These are phyloP conservation scores for Neurospora sp. DNA, from an alignment of 495 filamentous ascomycete genomes.

Conservation along the genomic window DNA sequence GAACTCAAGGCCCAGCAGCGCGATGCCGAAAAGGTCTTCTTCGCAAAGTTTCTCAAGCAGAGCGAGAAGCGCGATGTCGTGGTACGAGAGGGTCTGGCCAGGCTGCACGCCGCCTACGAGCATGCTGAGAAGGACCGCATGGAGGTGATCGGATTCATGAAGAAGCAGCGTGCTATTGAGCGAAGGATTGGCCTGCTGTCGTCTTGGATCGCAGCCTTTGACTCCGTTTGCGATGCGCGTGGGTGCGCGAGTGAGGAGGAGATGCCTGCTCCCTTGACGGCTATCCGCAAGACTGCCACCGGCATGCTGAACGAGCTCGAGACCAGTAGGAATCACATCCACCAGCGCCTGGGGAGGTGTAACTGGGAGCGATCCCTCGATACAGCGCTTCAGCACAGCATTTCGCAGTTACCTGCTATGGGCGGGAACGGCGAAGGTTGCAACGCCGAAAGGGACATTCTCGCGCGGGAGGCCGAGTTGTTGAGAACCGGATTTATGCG, in stretches of 20 bases:
- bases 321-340: conserved; percentile 77
- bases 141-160: conserved; percentile 70
- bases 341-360: conserved; percentile 64
- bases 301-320: conserved; percentile 84
- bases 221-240: conserved; percentile 61
- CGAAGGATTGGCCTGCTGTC: conserved; percentile 73
- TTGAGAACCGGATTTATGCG: conserved; percentile 74
- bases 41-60: conserved; percentile 82
- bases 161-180: conserved; percentile 75
- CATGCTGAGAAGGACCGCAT: conserved; percentile 68
- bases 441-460: conserved; percentile 52
- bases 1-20: conserved; percentile 88
- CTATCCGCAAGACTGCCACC: conserved; percentile 78
- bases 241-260: conserved; percentile 48
- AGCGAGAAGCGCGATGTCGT: conserved; percentile 70
- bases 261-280: conserved; percentile 52
- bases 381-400: conserved; percentile 75
- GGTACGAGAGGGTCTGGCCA: conserved; percentile 68
- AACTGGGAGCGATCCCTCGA: conserved; percentile 84
- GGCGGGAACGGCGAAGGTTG: conserved; percentile 56
- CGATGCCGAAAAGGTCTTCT: conserved; percentile 76
- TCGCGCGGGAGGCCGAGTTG: conserved; percentile 74
- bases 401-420: conserved; percentile 63
- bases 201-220: conserved; percentile 89
- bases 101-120: conserved; percentile 77